Evolutionary conservation across 139 green algal genomes (phyloP), one percentile per base, ranked within the genome.

Genomic region (Parachlorella kessleri): DNA sequence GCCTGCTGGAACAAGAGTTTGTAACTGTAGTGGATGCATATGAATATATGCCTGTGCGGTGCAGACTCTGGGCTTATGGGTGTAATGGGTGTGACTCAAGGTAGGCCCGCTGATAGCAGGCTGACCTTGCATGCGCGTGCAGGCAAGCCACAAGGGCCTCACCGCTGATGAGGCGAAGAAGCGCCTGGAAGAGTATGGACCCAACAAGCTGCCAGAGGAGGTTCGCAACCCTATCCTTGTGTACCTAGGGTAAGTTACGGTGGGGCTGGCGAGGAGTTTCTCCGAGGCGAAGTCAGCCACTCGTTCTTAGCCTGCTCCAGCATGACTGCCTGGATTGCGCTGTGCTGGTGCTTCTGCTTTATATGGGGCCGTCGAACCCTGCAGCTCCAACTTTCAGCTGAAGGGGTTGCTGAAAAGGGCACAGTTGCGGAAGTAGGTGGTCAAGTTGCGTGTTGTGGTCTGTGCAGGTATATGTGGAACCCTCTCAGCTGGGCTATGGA

Each of bases 401-500:
- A n/a, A n/a, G n/a, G n/a, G n/a, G n/a, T n/a, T n/a, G n/a, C n/a
- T n/a, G n/a, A n/a, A n/a, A n/a, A n/a, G n/a, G n/a, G n/a, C n/a
- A n/a, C n/a, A n/a, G n/a, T n/a, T n/a, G n/a, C n/a, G n/a, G n/a
- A n/a, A n/a, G n/a, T n/a, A n/a, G n/a, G n/a, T n/a, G n/a, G n/a
- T n/a, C n/a, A n/a, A n/a, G n/a, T n/a, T n/a, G n/a, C n/a, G n/a
- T n/a, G n/a, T n/a, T n/a, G n/a, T 14, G 76, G 76, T 85, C 64
- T 54, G 36, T 86, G 55, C 69, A 86, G 76, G 33, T 90, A 85
- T 77, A 89, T 97, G 88, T 96, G 90, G 88, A 96, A 96, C 88
- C 93, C 93, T 0, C 83, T 97, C 73, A 92, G 87, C 0, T 96
- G 91, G 88, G 88, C 89, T n/a, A 97, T 97, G 91, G 92, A 97